A percentile compares a stretch with the other conserved stretches of the same genome.
Evolutionary conservation across 192 early-diverging fungal species (phyloP).

Genomic region (Gonapodya prolifera): DNA sequence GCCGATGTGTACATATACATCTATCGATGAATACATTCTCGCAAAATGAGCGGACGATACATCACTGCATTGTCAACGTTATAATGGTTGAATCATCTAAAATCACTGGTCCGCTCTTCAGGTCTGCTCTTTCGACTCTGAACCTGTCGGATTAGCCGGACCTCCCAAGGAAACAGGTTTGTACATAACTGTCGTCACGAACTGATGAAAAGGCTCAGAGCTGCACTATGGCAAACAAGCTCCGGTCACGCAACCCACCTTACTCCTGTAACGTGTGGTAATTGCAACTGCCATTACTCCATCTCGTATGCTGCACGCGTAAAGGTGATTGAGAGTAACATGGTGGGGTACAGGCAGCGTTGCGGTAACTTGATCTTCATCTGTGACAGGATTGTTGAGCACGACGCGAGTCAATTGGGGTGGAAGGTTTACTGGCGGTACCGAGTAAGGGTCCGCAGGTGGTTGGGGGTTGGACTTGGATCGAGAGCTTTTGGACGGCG

Average conservation of each 20-base stretch:
- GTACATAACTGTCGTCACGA: slow-evolving; percentile 39
- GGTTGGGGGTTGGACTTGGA: slow-evolving; percentile 8
- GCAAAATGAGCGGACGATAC: no score
- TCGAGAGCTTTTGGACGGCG: no score
- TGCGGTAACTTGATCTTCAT: slow-evolving; percentile 53
- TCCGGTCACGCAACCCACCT: slow-evolving; percentile 27
- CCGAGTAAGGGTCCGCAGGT: no score
- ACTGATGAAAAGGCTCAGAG: slow-evolving; percentile 16
- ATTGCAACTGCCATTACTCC: slow-evolving; percentile 88
- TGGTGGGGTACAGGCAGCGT: slow-evolving; percentile 81
- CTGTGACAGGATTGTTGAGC: slow-evolving; percentile 41
- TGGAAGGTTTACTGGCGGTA: slow-evolving; percentile 69
- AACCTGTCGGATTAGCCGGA: no score
- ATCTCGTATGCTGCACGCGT: slow-evolving; percentile 89
- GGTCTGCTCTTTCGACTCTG: no score
- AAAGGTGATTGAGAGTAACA: slow-evolving; percentile 89
- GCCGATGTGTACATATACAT: no score
- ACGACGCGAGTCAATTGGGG: slow-evolving; percentile 88
- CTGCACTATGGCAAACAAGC: neutral
- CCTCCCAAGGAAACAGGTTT: slow-evolving; percentile 38
- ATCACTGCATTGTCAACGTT: no score
- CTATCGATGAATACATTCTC: no score
- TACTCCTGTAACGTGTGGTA: slow-evolving; percentile 85
- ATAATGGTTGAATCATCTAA: no score
- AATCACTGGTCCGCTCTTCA: no score